Percentiles rank a stretch among this genome's conserved stretches.
phyloP scores from a whole-genome alignment of 1,284 basidiomycete genomes.

The Moniliella sp. region DNA sequence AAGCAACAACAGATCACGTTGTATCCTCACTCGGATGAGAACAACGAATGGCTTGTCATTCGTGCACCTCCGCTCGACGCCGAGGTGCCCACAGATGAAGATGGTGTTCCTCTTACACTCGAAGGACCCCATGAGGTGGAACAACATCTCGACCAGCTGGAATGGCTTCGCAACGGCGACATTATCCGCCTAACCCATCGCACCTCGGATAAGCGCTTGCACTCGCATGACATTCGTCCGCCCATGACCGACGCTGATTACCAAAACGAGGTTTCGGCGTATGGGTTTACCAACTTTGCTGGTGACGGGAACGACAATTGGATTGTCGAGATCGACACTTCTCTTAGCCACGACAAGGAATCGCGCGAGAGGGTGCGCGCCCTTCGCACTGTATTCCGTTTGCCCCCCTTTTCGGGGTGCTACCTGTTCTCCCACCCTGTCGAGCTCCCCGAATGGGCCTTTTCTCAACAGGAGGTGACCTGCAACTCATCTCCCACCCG shows the following conservation, averaged over 20 bases:
- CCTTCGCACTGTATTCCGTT: conserved; percentile 58
- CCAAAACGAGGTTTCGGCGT: conserved; percentile 91
- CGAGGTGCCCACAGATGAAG: conserved; percentile 34
- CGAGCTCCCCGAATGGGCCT: conserved; percentile 90
- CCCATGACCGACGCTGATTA: conserved; percentile 96
- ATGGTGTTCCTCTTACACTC: conserved; percentile 29
- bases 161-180: conserved; percentile 47
- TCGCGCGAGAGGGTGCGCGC: conserved; percentile 53
- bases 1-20: conserved; percentile 90
- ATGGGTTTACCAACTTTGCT: conserved; percentile 61
- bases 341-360: no score
- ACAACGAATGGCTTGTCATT: conserved; percentile 69
- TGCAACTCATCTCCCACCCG: conserved; percentile 86
- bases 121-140: conserved; percentile 4
- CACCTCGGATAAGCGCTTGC: conserved; percentile 60
- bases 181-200: conserved; percentile 67
- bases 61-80: conserved; percentile 40
- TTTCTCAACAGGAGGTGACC: conserved; percentile 80
- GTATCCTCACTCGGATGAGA: conserved; percentile 78
- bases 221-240: conserved; percentile 77
- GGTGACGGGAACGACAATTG: conserved; percentile 92
- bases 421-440: conserved; percentile 95
- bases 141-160: conserved; percentile 38
- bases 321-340: conserved; percentile 58
- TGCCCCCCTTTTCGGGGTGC: conserved; percentile 74